Percentiles rank a stretch among this genome's conserved stretches.
phyloP scores from a whole-genome alignment of 2,329 filamentous ascomycete genomes.

The Trichoderma brevicompactum region DNA sequence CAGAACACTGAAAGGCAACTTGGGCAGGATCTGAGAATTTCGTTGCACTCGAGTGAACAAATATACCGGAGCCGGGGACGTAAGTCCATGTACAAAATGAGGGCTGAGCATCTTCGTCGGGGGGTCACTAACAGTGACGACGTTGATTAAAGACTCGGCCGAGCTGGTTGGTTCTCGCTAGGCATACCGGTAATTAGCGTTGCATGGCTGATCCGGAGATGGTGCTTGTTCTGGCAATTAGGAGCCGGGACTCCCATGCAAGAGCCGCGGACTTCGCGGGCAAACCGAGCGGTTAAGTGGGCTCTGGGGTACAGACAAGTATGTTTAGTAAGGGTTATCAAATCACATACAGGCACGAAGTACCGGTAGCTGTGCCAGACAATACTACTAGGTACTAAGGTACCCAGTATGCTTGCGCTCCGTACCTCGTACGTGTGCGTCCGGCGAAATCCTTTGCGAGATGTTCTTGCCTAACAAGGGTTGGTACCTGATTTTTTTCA shows the following conservation, averaged over 20 bases:
- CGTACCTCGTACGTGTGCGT: neutral
- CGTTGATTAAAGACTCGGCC: constrained; percentile 26
- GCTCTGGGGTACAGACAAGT: constrained; percentile 22
- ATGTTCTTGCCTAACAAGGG: neutral
- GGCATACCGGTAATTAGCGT: constrained; percentile 28
- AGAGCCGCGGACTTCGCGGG: constrained; percentile 29
- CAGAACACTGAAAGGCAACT: no score
- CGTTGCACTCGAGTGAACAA: no score
- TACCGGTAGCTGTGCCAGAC: neutral
- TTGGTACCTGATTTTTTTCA: neutral
- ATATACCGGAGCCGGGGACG: no score
- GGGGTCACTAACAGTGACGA: constrained; percentile 10
- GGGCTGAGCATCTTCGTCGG: neutral
- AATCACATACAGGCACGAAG: neutral
- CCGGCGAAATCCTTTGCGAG: neutral
- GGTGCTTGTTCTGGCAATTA: constrained; percentile 32
- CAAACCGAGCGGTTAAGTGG: constrained; percentile 28
- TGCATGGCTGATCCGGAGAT: constrained; percentile 32
- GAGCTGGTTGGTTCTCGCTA: constrained; percentile 26
- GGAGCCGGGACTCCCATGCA: constrained; percentile 29
- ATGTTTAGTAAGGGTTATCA: constrained; percentile 15
- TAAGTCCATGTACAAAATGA: neutral
- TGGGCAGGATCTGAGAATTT: no score
- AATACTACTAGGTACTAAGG: neutral
- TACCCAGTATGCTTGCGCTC: neutral